Conservation (phyloP, 2,329 filamentous ascomycete genomes). For the Colletotrichum magnum region DNA sequence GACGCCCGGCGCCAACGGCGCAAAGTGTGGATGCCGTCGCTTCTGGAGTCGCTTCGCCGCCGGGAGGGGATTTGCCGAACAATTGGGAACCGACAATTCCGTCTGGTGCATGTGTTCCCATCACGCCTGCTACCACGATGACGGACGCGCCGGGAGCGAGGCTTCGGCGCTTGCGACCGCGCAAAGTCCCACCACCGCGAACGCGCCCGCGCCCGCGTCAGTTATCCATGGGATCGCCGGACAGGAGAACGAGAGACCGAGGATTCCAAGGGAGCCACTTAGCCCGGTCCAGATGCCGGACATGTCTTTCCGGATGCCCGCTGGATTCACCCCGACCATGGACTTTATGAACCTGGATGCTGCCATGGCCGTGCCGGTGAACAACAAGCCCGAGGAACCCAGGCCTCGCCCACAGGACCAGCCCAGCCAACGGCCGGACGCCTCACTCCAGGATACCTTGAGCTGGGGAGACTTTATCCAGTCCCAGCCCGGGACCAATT, state of each 20-base stretch:
- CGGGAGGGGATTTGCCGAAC: slow-evolving; percentile 50
- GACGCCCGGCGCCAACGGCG: slow-evolving; percentile 64
- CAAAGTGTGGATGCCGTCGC: slow-evolving; percentile 71
- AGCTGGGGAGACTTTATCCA: slow-evolving; percentile 63
- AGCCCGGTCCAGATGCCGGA: slow-evolving; percentile 66
- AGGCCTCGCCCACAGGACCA: slow-evolving; percentile 43
- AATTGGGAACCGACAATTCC: slow-evolving; percentile 56
- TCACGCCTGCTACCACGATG: slow-evolving; percentile 74
- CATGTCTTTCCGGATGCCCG: slow-evolving; percentile 57
- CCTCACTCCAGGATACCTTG: slow-evolving; percentile 69
- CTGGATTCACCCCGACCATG: slow-evolving; percentile 53
- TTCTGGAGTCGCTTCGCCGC: slow-evolving; percentile 67
- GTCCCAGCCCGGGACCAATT: slow-evolving; percentile 53
- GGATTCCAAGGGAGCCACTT: slow-evolving; percentile 62
- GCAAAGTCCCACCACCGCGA: slow-evolving; percentile 19
- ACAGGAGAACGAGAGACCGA: slow-evolving; percentile 69
- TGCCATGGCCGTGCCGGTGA: slow-evolving; percentile 53
- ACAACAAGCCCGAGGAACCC: slow-evolving; percentile 47
- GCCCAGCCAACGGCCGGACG: slow-evolving; percentile 49
- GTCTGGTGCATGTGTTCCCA: slow-evolving; percentile 75
- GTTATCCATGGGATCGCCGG: slow-evolving; percentile 48
- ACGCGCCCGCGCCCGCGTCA: slow-evolving; percentile 18
- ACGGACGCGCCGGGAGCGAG: slow-evolving; percentile 52
- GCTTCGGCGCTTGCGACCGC: slow-evolving; percentile 35
- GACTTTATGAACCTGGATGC: slow-evolving; percentile 58